These are phyloP conservation scores for Botrytis cinerea DNA, from an alignment of 2,329 filamentous ascomycete species.

Conservation along the genomic window DNA sequence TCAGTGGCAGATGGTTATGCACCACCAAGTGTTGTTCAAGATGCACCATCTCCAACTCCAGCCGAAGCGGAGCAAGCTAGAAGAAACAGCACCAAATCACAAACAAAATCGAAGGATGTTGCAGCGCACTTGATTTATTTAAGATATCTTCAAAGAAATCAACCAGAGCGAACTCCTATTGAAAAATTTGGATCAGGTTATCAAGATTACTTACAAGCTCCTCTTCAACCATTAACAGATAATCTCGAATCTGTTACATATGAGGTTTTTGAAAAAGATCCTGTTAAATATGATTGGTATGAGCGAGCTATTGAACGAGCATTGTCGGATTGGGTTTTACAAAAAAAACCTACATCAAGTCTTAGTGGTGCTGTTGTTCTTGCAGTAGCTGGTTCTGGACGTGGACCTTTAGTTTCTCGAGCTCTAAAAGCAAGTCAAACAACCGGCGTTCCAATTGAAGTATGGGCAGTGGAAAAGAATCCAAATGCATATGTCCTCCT, in stretches of 20 bases:
- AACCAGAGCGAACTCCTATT: conserved; percentile 64
- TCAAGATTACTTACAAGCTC: conserved; percentile 95
- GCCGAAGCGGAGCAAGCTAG: conserved; percentile 64
- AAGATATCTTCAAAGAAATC: conserved; percentile 78
- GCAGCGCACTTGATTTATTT: conserved; percentile 77
- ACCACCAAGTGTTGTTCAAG: conserved; percentile 47
- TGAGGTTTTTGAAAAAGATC: conserved; percentile 97
- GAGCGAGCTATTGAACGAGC: conserved; percentile 81
- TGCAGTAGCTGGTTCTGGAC: conserved; percentile 89
- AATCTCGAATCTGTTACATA: conserved; percentile 97
- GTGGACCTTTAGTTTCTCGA: conserved; percentile 87
- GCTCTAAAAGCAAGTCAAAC: conserved; percentile 77
- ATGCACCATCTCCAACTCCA: conserved; percentile 54
- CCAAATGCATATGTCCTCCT: conserved; percentile 95
- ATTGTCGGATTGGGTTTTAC: conserved; percentile 73
- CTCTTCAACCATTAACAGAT: conserved; percentile 90
- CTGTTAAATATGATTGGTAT: conserved; percentile 97
- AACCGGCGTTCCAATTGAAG: conserved; percentile 75
- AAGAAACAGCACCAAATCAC: conserved; percentile 43
- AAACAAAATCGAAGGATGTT: conserved; percentile 53
- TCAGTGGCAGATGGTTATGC: conserved; percentile 40
- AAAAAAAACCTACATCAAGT: conserved; percentile 73
- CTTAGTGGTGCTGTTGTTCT: conserved; percentile 73
- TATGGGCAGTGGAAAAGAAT: conserved; percentile 97
- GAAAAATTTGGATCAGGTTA: conserved; percentile 73